A percentile compares a stretch with the other conserved stretches of the same genome.
phyloP scores from a whole-genome alignment of 2,329 filamentous ascomycete genomes.

The Lachnellula hyalina region DNA sequence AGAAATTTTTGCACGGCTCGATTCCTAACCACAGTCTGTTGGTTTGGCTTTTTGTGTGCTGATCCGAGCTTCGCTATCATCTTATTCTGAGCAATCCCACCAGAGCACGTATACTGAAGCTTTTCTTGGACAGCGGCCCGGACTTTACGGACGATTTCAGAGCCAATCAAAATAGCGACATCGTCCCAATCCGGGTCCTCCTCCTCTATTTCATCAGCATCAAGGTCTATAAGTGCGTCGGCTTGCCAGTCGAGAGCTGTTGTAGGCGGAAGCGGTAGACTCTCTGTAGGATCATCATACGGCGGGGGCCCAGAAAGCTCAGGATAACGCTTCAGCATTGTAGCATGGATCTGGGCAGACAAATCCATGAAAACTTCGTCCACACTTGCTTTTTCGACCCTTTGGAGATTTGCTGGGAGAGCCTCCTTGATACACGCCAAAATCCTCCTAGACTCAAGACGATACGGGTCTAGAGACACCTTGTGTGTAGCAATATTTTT shows the following conservation, averaged over 20 bases:
- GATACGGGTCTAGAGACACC: slow-evolving; percentile 89
- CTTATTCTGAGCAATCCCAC: slow-evolving; percentile 84
- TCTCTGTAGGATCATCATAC: slow-evolving; percentile 66
- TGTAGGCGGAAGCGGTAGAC: slow-evolving; percentile 65
- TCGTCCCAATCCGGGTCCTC: slow-evolving; percentile 96
- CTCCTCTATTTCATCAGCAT: slow-evolving; percentile 65
- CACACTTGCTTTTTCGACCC: slow-evolving; percentile 87
- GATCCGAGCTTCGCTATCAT: slow-evolving; percentile 93
- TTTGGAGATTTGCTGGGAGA: slow-evolving; percentile 60
- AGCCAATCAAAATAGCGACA: slow-evolving; percentile 77
- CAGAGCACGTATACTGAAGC: slow-evolving; percentile 87
- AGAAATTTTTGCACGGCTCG: slow-evolving; percentile 77
- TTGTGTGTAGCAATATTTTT: slow-evolving; percentile 82
- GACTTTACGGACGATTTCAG: slow-evolving; percentile 78
- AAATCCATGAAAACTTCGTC: slow-evolving; percentile 96
- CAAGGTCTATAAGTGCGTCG: slow-evolving; percentile 76
- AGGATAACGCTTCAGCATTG: slow-evolving; percentile 71
- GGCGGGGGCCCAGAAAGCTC: slow-evolving; percentile 64
- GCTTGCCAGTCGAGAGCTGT: slow-evolving; percentile 77
- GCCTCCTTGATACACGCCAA: slow-evolving; percentile 70
- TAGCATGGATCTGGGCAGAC: slow-evolving; percentile 73
- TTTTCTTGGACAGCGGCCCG: slow-evolving; percentile 62
- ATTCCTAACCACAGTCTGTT: slow-evolving; percentile 89
- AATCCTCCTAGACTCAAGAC: slow-evolving; percentile 78
- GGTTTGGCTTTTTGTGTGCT: slow-evolving; percentile 86